Percentiles rank a stretch among this genome's conserved stretches.
These are phyloP conservation scores for Boletus sp. DNA, from an alignment of 768 basidiomycete genomes.

Conservation along the genomic window DNA sequence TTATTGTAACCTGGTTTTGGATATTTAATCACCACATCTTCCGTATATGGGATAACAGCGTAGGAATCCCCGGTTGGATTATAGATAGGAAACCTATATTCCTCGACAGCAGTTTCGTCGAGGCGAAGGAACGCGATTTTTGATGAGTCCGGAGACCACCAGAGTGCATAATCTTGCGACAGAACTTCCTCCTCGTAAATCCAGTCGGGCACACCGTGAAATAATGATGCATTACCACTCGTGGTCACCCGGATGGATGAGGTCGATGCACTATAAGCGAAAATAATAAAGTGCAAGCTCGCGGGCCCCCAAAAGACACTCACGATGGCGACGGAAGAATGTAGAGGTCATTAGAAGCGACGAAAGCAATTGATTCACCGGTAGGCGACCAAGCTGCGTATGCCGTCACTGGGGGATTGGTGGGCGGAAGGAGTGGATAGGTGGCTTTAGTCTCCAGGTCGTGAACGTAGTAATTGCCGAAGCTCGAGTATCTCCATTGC, in stretches of 20 bases:
- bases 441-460: conserved; percentile 66
- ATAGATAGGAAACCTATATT: conserved; percentile 87
- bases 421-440: conserved; percentile 64
- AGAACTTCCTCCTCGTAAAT: conserved; percentile 96
- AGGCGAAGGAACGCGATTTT: conserved; percentile 78
- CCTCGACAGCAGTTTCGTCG: conserved; percentile 86
- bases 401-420: conserved; percentile 66
- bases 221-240: conserved; percentile 77
- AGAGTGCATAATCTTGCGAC: conserved; percentile 65
- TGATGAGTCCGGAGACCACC: conserved; percentile 76
- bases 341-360: conserved; percentile 85
- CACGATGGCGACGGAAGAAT: conserved; percentile 67
- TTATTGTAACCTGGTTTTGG: conserved; percentile 91
- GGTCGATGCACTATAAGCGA: conserved; percentile 31
- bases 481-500: conserved; percentile 94
- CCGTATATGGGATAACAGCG: conserved; percentile 75
- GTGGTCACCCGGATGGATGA: conserved; percentile 72
- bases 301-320: conserved; percentile 21
- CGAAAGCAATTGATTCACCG: conserved; percentile 79
- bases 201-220: conserved; percentile 97
- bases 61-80: conserved; percentile 75
- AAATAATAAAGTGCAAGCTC: conserved; percentile 10
- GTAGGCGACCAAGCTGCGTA: conserved; percentile 89
- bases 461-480: conserved; percentile 93
- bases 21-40: conserved; percentile 62